Conservation (phyloP, 2,329 filamentous ascomycete genomes). For the Talaromyces islandicus region DNA sequence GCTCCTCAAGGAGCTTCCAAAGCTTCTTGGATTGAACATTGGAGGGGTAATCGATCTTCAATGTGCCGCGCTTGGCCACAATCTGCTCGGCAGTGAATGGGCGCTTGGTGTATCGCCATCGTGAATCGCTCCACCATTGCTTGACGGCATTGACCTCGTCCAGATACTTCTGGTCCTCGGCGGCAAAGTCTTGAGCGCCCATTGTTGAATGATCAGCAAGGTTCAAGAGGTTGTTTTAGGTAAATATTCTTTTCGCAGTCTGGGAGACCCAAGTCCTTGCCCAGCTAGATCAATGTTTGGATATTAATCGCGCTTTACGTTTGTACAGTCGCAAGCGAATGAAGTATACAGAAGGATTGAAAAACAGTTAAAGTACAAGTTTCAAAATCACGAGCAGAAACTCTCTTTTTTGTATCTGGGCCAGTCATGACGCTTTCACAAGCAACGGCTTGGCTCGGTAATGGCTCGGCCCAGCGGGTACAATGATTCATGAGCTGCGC, state of each 20-base stretch:
- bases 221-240: background rate
- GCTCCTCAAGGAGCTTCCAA: constrained; percentile 79
- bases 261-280: background rate
- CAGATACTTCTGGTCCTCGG: constrained; percentile 68
- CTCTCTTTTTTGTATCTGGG: background rate
- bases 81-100: constrained; percentile 96
- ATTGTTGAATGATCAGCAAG: constrained; percentile 8
- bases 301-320: background rate
- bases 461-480: constrained; percentile 36
- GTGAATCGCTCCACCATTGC: constrained; percentile 86
- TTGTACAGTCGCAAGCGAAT: background rate
- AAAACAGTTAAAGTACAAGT: constrained; percentile 16
- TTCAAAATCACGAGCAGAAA: background rate
- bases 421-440: constrained; percentile 22
- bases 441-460: constrained; percentile 28
- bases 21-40: constrained; percentile 89
- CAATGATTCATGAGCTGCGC: background rate
- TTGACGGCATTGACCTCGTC: constrained; percentile 83
- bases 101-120: constrained; percentile 89
- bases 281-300: background rate
- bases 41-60: constrained; percentile 88
- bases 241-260: background rate
- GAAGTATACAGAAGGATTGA: background rate
- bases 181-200: constrained; percentile 35
- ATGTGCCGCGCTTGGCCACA: constrained; percentile 84